Evolutionary conservation across 306 rosid species (phyloP).

Genomic region (Gillenia trifoliata): DNA sequence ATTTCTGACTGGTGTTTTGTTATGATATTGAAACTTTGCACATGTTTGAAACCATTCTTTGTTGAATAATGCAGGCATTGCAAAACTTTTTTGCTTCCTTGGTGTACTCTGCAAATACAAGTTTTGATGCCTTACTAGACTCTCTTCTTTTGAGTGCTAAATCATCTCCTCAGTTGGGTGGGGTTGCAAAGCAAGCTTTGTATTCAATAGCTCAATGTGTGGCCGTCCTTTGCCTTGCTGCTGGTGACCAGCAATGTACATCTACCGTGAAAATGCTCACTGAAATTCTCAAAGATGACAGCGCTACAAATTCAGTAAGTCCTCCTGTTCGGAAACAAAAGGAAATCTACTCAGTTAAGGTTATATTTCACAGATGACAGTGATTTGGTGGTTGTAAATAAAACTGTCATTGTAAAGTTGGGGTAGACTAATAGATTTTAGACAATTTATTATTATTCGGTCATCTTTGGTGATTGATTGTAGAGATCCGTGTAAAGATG

Average conservation of each 20-base stretch:
- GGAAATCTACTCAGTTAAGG: background rate
- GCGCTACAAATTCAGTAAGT: constrained; percentile 75
- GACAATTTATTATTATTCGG: background rate
- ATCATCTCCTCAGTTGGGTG: constrained; percentile 94
- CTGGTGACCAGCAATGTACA: constrained; percentile 84
- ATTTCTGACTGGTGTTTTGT: constrained; percentile 14
- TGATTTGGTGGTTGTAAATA: background rate
- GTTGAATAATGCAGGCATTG: constrained; percentile 61
- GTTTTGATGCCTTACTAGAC: constrained; percentile 87
- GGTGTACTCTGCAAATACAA: constrained; percentile 89
- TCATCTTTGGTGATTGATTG: background rate
- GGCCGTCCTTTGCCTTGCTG: constrained; percentile 96
- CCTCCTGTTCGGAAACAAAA: background rate
- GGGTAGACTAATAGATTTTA: background rate
- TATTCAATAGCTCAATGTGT: constrained; percentile 95
- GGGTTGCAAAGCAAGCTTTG: constrained; percentile 96
- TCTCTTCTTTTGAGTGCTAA: constrained; percentile 87
- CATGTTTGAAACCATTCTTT: constrained; percentile 18
- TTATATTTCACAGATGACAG: background rate
- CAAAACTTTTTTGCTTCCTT: constrained; percentile 87
- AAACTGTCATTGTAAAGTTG: background rate
- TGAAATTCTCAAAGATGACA: constrained; percentile 76
- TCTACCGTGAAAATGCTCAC: constrained; percentile 93
- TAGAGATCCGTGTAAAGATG: too few relatives aligned
- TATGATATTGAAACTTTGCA: constrained; percentile 17